Conservation (phyloP, 768 basidiomycete genomes). For the Erythrobasidium yunnanense region DNA sequence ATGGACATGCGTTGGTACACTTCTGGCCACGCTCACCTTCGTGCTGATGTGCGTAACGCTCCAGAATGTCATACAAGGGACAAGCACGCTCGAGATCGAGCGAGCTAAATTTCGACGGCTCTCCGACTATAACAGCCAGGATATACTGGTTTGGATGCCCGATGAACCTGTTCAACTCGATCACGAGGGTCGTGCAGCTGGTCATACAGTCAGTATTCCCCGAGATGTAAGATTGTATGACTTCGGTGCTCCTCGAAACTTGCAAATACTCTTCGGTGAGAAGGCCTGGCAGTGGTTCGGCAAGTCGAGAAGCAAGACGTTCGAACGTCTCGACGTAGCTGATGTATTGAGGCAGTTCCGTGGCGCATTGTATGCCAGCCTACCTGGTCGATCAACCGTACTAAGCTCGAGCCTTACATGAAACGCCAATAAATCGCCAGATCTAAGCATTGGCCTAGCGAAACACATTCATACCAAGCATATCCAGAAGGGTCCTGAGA, state of each 20-base stretch:
- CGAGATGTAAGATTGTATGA: slow-evolving; percentile 1
- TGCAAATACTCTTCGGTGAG: background rate
- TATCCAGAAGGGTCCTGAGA: too few species aligned
- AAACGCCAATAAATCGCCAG: too few species aligned
- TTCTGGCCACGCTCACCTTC: background rate
- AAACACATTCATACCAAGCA: too few species aligned
- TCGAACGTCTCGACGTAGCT: too few species aligned
- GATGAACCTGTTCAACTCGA: background rate
- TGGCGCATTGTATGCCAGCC: too few species aligned
- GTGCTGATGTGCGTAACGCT: background rate
- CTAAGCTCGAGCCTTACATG: too few species aligned
- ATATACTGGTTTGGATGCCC: background rate
- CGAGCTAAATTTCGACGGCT: background rate
- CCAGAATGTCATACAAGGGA: background rate
- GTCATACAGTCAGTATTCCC: background rate
- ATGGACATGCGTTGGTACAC: background rate
- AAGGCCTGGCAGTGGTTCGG: background rate
- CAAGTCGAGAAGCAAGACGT: background rate
- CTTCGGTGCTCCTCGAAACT: background rate
- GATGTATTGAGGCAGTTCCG: too few species aligned
- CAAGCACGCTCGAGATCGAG: background rate
- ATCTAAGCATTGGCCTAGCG: too few species aligned
- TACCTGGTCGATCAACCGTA: too few species aligned
- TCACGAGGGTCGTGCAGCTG: background rate
- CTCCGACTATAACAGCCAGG: background rate